Evolutionary conservation across 2,329 filamentous ascomycete species (phyloP).

Genomic region (Fusarium mundagurra): DNA sequence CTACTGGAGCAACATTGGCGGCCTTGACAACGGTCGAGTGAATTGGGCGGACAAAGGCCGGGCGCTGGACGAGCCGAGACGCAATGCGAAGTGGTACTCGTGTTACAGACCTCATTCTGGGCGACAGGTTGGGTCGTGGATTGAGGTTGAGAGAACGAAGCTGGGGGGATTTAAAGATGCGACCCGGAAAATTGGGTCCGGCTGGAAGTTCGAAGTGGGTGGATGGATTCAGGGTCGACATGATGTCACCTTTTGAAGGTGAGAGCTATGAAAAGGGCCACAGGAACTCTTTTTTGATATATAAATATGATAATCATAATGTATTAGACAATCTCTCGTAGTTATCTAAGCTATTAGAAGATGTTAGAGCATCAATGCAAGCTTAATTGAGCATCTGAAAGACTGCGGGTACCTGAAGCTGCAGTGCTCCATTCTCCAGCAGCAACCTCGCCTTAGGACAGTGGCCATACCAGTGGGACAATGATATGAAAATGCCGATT

Average conservation of each 20-base stretch:
- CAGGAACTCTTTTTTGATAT: not conserved
- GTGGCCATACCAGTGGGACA: not conserved
- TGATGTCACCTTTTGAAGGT: constrained; percentile 32
- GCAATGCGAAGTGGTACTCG: constrained; percentile 52
- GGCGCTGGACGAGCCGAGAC: constrained; percentile 37
- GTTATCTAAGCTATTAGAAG: rapidly evolving
- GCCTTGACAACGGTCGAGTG: constrained; percentile 48
- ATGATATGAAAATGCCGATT: not conserved
- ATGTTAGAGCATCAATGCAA: not conserved
- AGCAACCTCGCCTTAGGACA: not conserved
- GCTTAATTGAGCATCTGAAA: not conserved
- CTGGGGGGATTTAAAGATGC: constrained; percentile 9
- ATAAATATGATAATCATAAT: not conserved
- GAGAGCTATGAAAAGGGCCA: not conserved
- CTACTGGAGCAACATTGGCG: constrained; percentile 62
- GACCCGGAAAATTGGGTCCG: constrained; percentile 38
- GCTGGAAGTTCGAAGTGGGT: constrained; percentile 22
- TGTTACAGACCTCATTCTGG: constrained; percentile 53
- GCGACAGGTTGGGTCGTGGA: constrained; percentile 14
- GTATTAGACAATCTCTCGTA: rapidly evolving
- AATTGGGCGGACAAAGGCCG: constrained; percentile 42
- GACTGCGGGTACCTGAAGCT: constrained; percentile 10
- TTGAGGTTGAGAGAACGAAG: constrained; percentile 11
- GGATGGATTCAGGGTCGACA: constrained; percentile 31
- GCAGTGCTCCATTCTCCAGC: constrained; percentile 10